Base-by-base conservation (phyloP, 1,139 yeast species). In the Candida neerlandica region DNA sequence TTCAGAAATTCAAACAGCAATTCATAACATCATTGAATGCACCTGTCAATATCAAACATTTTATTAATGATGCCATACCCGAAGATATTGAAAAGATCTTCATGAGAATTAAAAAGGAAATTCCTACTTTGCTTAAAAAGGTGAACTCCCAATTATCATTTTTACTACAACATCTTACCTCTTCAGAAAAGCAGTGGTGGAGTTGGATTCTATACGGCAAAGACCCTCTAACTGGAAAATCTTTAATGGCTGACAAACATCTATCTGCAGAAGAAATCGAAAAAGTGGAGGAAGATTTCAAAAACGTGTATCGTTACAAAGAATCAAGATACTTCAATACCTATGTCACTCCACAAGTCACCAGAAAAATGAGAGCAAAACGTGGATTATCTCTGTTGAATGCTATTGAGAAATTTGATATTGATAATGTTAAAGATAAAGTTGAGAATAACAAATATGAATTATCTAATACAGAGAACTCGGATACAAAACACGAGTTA, bases 281-380 rank as follows among this genome's bases (percentile, higher is more conserved):
- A 1, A 50, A 50, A 11, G 54, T 49, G 1, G 34, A 58, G 12
- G 63, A 63, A 7, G 61, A 62, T 29, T 57, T 57, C 19, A 49
- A 55, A 4, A 42, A 41, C 2, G 12, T 48, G 10, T 60, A 62
- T 11, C 76, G 77, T 1, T 63, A 58, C 47, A 73, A 71, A 45
- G 66, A 58, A 23, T 69, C 68, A 53, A 61, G 68, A 44, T 75
- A 75, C 52, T 76, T 76, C 63, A 75, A 76, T 51, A 61, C 67
- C 0, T 75, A 69, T 53, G 77, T 69, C 6, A 75, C 81, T 1
- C 80, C 80, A 3, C 79, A 73, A 53, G 63, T 76, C 27, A 67
- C 79, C 0, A 60, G 78, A 35, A 69, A 68, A 50, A 75, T 76
- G 80, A 70, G 64, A 50, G 64, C 64, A 0, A 48, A 46, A n/a